Evolutionary conservation across 371 early-diverging fungal species (phyloP), one percentile per base, ranked within the genome.

Genomic region (Circinella umbellata): DNA sequence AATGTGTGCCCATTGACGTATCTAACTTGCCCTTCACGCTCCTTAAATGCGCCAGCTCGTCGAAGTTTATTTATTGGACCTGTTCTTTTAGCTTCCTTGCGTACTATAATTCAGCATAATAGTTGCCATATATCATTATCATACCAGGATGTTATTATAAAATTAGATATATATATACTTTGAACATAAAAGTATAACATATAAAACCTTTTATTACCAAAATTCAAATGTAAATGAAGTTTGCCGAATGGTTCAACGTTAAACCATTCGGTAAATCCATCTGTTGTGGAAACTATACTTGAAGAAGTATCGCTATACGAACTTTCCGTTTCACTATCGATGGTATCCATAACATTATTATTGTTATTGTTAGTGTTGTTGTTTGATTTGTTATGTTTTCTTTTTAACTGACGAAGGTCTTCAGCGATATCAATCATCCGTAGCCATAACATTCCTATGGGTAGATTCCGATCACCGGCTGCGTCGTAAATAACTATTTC

Each of bases 241-340:
- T 93, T 91, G n/a, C 98, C 98, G 49, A 90, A 88, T 27, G 98
- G 96, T 73, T 97, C 97, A 66, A 97, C 88, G 69, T 97, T 96
- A 74, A 95, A 92, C 90, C 93, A 93, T 59, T 86, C 88, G 35
- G 87, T 83, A 46, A 93, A 85, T 34, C 57, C 57, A 13, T 57
- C 57, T 13, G 57, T 57, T 27, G 57, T 34, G 14, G 57, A 57
- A 11, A 57, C 35, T 11, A 57, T 57, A 34, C 57, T 57, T 13
- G 57, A 57, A 4, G 57, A 11, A 57, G 7, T n/a, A 57, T n/a
- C n/a, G 35, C 35, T 34, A 17, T 34, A 10, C 1, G 57, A 57
- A 27, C 57, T 57, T 7, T 57, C 57, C 9, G 57, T 34, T 34
- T 57, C 57, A 34, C 34, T 57, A 35, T 90, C 88, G 18, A 85